These are phyloP conservation scores for Tricholoma furcatifolium DNA, from an alignment of 768 basidiomycete genomes.

Conservation along the genomic window DNA sequence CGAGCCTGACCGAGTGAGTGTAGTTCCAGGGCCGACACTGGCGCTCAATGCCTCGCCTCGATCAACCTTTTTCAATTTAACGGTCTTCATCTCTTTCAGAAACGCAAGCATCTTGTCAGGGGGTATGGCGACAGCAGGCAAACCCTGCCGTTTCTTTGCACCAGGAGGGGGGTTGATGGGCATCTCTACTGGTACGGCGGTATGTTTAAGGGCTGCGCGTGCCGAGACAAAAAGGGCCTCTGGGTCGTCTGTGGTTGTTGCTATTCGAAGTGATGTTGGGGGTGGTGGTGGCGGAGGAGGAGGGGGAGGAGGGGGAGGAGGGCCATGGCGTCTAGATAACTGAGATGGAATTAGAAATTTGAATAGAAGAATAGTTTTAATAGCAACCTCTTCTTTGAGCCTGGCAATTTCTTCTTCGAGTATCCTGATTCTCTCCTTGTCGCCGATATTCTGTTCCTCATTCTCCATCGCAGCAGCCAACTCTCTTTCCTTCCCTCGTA, in stretches of 20 bases:
- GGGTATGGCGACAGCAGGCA: constrained; percentile 70
- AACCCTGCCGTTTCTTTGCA: constrained; percentile 45
- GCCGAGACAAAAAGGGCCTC: constrained; percentile 51
- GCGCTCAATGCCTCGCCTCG: constrained; percentile 13
- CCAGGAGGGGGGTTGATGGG: constrained; percentile 54
- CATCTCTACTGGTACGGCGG: constrained; percentile 56
- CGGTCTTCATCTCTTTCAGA: constrained; percentile 76
- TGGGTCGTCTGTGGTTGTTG: constrained; percentile 22
- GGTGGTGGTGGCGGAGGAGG: constrained; percentile 43
- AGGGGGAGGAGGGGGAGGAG: constrained; percentile 42
- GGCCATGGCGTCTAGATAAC: constrained; percentile 7
- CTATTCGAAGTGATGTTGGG: constrained; percentile 30
- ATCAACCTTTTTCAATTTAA: constrained; percentile 58
- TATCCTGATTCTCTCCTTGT: constrained; percentile 61
- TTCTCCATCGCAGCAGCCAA: constrained; percentile 54
- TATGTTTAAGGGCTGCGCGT: constrained; percentile 66
- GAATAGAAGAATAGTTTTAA: not conserved
- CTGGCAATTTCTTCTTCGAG: constrained; percentile 66
- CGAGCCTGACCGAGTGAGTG: not conserved
- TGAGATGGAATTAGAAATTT: not conserved
- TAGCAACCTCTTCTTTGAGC: constrained; percentile 55
- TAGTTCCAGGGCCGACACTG: not conserved
- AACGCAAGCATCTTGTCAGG: constrained; percentile 85
- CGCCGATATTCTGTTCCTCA: constrained; percentile 46
- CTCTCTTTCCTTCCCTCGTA: constrained; percentile 64